Evolutionary conservation across 2,329 filamentous ascomycete genomes (phyloP).

Genomic region (Alternaria brassicae): DNA sequence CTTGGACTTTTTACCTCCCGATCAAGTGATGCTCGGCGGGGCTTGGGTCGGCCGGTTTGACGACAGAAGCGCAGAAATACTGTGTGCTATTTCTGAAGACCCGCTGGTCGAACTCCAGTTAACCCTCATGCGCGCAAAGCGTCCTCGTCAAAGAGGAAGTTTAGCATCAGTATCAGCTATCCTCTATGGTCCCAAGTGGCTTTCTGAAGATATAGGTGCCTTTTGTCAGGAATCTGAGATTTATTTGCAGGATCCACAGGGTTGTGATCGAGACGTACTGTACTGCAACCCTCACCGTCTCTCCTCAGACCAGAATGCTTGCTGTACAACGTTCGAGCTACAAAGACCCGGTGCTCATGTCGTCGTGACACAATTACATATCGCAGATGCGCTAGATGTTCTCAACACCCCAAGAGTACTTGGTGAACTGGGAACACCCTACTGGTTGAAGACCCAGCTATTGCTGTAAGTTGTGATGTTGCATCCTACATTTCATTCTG

Average conservation of each 20-base stretch:
- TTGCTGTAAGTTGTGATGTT: neutral
- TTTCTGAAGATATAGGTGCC: neutral
- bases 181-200: neutral
- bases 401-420: neutral
- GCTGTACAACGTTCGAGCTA: neutral
- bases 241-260: slow-evolving; percentile 18
- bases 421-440: neutral
- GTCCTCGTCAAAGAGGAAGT: neutral
- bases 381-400: neutral
- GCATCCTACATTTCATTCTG: neutral
- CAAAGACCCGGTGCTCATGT: neutral
- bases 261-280: slow-evolving; percentile 21
- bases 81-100: neutral
- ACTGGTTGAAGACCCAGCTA: neutral
- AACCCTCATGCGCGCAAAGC: neutral
- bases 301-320: neutral
- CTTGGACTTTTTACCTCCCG: neutral
- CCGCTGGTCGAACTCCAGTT: neutral
- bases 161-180: neutral
- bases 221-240: slow-evolving; percentile 1
- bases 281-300: slow-evolving; percentile 23
- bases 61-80: neutral
- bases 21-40: neutral
- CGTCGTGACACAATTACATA: neutral
- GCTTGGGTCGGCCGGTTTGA: neutral